A percentile compares a stretch with the other conserved stretches of the same genome.
phyloP scores from a whole-genome alignment of 176 grass and related monocot genomes.

The Oryza punctata region DNA sequence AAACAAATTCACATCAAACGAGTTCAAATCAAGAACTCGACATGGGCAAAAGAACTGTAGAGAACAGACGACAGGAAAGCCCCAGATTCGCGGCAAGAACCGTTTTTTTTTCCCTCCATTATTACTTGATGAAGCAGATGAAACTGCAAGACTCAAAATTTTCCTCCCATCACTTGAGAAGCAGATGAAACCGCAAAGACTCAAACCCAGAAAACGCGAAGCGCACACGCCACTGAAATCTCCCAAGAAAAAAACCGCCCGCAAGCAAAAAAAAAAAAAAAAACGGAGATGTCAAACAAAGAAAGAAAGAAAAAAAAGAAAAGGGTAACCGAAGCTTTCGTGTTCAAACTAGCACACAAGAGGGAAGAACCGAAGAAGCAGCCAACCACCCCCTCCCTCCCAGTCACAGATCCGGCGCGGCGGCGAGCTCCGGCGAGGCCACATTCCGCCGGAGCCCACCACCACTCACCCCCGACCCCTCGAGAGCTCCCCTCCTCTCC shows the following conservation, averaged over 20 bases:
- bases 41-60: neutral
- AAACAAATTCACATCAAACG: constrained; percentile 13
- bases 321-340: neutral
- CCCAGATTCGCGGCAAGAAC: constrained; percentile 26
- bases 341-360: neutral
- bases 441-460: constrained; percentile 41
- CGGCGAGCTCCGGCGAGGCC: constrained; percentile 15
- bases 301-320: neutral
- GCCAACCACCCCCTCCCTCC: constrained; percentile 2
- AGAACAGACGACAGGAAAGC: neutral
- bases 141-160: neutral
- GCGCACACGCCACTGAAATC: constrained; percentile 12
- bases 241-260: neutral
- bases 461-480: constrained; percentile 1
- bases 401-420: constrained; percentile 39
- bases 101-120: neutral
- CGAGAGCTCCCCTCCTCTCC: neutral
- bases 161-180: neutral
- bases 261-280: too few species aligned
- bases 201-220: neutral
- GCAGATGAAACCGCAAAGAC: constrained; percentile 14
- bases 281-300: neutral
- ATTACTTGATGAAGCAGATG: neutral
- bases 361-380: neutral
- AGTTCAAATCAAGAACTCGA: constrained; percentile 16